Percentiles rank a stretch among this genome's conserved stretches.
Evolutionary conservation across 1,139 yeast genomes (phyloP).

Genomic region (Pichia sp.): DNA sequence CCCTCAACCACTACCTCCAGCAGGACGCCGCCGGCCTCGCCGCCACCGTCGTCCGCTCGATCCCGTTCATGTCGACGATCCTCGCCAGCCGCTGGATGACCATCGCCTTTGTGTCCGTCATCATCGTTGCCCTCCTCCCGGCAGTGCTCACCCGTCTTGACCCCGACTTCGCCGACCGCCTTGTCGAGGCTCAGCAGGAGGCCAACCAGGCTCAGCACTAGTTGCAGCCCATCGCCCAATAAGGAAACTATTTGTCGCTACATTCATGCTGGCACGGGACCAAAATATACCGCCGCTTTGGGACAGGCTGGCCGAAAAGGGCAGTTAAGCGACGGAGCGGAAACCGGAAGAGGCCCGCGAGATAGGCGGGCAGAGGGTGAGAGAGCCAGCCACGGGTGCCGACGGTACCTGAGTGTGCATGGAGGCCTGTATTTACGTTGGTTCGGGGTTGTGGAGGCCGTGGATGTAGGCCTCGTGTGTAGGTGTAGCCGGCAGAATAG

Average conservation of each 20-base stretch:
- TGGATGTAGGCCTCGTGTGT: too few relatives aligned
- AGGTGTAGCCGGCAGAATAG: too few relatives aligned
- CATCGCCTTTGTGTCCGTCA: slow-evolving; percentile 14
- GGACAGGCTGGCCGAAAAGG: not conserved
- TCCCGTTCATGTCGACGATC: slow-evolving; percentile 9
- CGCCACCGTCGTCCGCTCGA: not conserved
- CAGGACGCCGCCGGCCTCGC: not conserved
- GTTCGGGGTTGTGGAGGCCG: too few relatives aligned
- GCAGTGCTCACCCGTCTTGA: slow-evolving; percentile 25
- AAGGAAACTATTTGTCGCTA: not conserved
- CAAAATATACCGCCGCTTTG: not conserved
- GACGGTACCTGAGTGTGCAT: too few relatives aligned
- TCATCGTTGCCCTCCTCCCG: slow-evolving; percentile 22
- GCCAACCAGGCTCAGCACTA: slow-evolving; percentile 6
- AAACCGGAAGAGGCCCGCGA: not conserved
- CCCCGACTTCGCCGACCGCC: slow-evolving; percentile 28
- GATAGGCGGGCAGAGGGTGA: too few relatives aligned
- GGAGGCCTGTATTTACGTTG: too few relatives aligned
- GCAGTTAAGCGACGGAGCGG: not conserved
- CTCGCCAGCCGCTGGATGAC: slow-evolving; percentile 12
- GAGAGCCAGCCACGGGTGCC: too few relatives aligned
- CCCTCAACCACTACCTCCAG: slow-evolving; percentile 1
- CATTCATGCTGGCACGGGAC: not conserved
- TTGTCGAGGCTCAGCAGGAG: slow-evolving; percentile 22
- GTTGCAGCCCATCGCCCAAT: not conserved